Evolutionary conservation across 2,329 filamentous ascomycete genomes (phyloP).

Genomic region (Exserohilum turcica): DNA sequence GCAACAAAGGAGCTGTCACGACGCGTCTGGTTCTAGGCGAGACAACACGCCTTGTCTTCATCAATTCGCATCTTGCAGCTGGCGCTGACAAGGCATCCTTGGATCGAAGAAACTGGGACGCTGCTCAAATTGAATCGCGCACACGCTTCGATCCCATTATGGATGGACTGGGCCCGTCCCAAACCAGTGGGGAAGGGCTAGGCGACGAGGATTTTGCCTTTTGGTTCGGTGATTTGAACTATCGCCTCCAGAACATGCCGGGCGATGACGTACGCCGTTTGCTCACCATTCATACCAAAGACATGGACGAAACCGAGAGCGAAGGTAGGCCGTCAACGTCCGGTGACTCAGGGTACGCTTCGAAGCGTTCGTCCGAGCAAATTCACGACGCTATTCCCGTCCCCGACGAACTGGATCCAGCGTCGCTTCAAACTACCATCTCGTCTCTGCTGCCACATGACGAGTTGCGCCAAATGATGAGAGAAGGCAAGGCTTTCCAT

Average conservation of each 20-base stretch:
- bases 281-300: constrained; percentile 83
- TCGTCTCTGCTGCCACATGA: constrained; percentile 88
- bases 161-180: constrained; percentile 66
- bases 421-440: constrained; percentile 85
- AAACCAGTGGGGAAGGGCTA: constrained; percentile 67
- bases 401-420: constrained; percentile 69
- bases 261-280: constrained; percentile 88
- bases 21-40: constrained; percentile 85
- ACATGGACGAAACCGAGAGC: constrained; percentile 50
- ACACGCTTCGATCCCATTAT: constrained; percentile 78
- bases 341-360: constrained; percentile 24
- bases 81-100: constrained; percentile 77
- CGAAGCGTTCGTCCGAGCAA: constrained; percentile 22
- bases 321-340: constrained; percentile 23
- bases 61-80: constrained; percentile 90
- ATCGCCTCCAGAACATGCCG: constrained; percentile 83
- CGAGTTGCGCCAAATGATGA: constrained; percentile 77
- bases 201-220: constrained; percentile 93
- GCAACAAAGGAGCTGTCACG: constrained; percentile 91
- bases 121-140: constrained; percentile 74
- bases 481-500: constrained; percentile 77
- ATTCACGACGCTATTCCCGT: constrained; percentile 41
- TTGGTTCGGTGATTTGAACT: constrained; percentile 97
- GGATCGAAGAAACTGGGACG: constrained; percentile 90
- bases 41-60: constrained; percentile 84